Base-by-base conservation (phyloP, 306 rosid species). In the Potentilla sterilis region DNA sequence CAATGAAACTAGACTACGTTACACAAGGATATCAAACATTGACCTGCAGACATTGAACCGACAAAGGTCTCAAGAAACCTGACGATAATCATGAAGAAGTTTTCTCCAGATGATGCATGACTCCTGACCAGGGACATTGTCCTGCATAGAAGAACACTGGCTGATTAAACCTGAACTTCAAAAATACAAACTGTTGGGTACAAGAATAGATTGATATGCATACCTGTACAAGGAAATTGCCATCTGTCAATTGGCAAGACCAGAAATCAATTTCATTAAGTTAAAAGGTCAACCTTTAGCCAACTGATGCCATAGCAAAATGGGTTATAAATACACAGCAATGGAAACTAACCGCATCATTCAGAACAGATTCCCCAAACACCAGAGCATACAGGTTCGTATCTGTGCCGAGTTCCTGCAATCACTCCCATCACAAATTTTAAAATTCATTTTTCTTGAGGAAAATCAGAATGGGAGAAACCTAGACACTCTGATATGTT, bases 141-240 rank as follows among this genome's bases (percentile, higher is more conserved):
- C 87, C 99, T 95, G 88, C 76, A 75, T 68, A 48, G 47, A 34
- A 84, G 46, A 73, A 68, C 24, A 57, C 15, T 62, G 35, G 61
- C 69, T 80, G 42, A 70, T 81, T 79, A 77, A 52, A 78, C 48
- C 41, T 78, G 79, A 85, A 83, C 72, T 70, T 49, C 65, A 69
- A 42, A 57, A 35, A 73, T 43, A 68, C 19, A 35, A 72, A 54
- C 72, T 62, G 65, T 57, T 66, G 62, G 21, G 47, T 51, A 70
- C 38, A 77, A 67, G 62, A 13, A 65, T 12, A 61, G 21, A 77
- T 49, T 61, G 62, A 74, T 77, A 76, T 73, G 71, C 77, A 49
- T 88, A 95, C 99, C 97, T 95, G 90, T 95, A 95, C 86, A 95
- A 81, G 78, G 99, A 95, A 84, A 95, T 95, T 76, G 99, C 99